Evolutionary conservation across 164 flowering plant genomes (phyloP).

Genomic region (Vitis vinifera): ASM3070453v1 NC_081809.1:23996501-23997000

Average conservation of each 20-base stretch:
- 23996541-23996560: constrained; percentile 70
- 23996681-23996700: constrained; percentile 73
- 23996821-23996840: constrained; percentile 96
- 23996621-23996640: constrained; percentile 71
- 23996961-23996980: constrained; percentile 83
- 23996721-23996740: constrained; percentile 77
- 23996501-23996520: constrained; percentile 63
- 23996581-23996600: constrained; percentile 62
- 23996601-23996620: constrained; percentile 94
- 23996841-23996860: constrained; percentile 61
- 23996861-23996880: constrained; percentile 95
- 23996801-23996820: constrained; percentile 71
- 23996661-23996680: constrained; percentile 99
- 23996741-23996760: constrained; percentile 96
- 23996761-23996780: constrained; percentile 62
- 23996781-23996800: constrained; percentile 71
- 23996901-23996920: constrained; percentile 65
- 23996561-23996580: constrained; percentile 92
- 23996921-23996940: constrained; percentile 74
- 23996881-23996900: constrained; percentile 74
- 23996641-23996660: constrained; percentile 58
- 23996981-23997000: constrained; percentile 89
- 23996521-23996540: constrained; percentile 46
- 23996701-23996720: constrained; percentile 34
- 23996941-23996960: constrained; percentile 72